Conservation (phyloP, 805 yeast genomes). For the Yarrowia sp. region DNA sequence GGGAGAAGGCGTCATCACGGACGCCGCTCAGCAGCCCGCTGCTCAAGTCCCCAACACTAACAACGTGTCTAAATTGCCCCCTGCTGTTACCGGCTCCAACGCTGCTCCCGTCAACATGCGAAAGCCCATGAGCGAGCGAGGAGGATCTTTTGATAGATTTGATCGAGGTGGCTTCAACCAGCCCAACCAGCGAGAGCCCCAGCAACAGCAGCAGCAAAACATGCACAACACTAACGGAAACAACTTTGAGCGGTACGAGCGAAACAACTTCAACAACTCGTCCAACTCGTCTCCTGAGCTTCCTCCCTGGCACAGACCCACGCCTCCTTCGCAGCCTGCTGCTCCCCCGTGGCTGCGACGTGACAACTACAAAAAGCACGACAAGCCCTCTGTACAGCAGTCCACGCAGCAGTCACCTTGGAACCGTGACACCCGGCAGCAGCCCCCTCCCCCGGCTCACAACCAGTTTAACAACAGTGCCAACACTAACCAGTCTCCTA, state of each 20-base stretch:
- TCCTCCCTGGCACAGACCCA: constrained; percentile 26
- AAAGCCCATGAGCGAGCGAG: constrained; percentile 7
- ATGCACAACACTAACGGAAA: constrained; percentile 16
- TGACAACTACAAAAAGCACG: constrained; percentile 25
- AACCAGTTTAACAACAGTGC: background rate
- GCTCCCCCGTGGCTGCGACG: constrained; percentile 27
- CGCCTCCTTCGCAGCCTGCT: constrained; percentile 26
- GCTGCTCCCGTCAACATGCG: constrained; percentile 26
- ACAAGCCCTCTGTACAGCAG: constrained; percentile 12
- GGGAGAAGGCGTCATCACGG: constrained; percentile 9
- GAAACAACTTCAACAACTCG: constrained; percentile 5
- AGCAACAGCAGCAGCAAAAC: constrained; percentile 2
- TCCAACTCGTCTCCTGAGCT: constrained; percentile 22
- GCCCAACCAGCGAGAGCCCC: constrained; percentile 13
- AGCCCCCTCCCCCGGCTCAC: constrained; percentile 22
- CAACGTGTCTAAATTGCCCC: constrained; percentile 5
- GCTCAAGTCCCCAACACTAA: background rate
- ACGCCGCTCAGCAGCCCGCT: background rate
- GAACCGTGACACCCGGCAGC: constrained; percentile 26
- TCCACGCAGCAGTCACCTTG: constrained; percentile 20
- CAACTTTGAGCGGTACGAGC: constrained; percentile 21
- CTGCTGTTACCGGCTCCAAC: constrained; percentile 22
- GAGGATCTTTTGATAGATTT: constrained; percentile 16
- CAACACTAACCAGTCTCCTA: constrained; percentile 27
- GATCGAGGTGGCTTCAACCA: constrained; percentile 17